Percentiles rank a stretch among this genome's conserved stretches.
Evolutionary conservation across 345 rosid genomes (phyloP).

Genomic region (Hibiscus trionum): DNA sequence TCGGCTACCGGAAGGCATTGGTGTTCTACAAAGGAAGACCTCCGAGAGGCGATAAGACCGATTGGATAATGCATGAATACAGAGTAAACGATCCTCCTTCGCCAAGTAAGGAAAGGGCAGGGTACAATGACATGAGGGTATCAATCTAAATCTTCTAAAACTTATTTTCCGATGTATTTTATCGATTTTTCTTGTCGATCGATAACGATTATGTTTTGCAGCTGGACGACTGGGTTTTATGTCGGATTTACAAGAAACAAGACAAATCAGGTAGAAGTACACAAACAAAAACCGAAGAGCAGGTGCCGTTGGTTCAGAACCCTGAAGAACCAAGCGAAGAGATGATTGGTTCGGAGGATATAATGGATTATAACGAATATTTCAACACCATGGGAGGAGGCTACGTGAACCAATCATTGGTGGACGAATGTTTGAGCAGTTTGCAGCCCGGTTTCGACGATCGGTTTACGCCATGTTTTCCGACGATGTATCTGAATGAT

Average conservation of each 20-base stretch:
- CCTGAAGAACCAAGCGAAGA: not conserved
- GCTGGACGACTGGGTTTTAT: slow-evolving; percentile 12
- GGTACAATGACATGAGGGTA: slow-evolving; percentile 9
- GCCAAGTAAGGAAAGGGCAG: not conserved
- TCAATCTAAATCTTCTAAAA: no score
- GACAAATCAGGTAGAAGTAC: not conserved
- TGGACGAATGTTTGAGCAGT: no score
- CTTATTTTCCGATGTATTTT: not conserved
- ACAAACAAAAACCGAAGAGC: not conserved
- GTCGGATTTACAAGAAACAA: slow-evolving; percentile 4
- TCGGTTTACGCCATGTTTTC: not conserved
- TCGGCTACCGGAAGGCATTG: slow-evolving; percentile 10
- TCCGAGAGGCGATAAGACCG: slow-evolving; percentile 3
- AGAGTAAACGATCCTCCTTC: slow-evolving; percentile 8
- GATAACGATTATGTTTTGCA: not conserved
- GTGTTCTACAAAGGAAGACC: slow-evolving; percentile 9
- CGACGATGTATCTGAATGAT: not conserved
- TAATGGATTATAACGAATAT: not conserved
- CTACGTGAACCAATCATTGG: no score
- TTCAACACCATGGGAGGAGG: no score
- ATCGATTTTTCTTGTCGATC: no score
- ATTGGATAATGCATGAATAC: slow-evolving; percentile 14
- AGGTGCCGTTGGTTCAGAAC: not conserved
- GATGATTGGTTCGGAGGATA: not conserved
- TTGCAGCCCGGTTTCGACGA: no score